Evolutionary conservation across 129 eudicot genomes (phyloP).

Genomic region (Solidago caesia): DNA sequence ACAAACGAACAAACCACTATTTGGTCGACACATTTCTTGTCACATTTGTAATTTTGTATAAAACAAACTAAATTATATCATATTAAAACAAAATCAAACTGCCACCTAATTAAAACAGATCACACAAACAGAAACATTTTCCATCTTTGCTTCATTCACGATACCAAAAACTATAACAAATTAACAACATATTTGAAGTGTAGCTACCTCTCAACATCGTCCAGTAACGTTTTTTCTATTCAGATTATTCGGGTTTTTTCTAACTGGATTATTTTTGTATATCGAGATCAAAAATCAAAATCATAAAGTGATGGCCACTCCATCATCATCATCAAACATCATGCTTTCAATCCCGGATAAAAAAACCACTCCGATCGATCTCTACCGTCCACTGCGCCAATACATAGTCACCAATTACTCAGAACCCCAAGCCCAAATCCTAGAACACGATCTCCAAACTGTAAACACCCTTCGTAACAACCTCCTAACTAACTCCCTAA

Average conservation of each 20-base stretch:
- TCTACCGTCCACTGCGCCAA: conserved; percentile 81
- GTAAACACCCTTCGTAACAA: conserved; percentile 41
- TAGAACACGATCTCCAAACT: conserved; percentile 82
- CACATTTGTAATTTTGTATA: no score
- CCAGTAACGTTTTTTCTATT: no score
- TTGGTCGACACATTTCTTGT: no score
- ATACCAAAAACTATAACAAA: no score
- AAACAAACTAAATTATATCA: no score
- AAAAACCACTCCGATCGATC: conserved; percentile 57
- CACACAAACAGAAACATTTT: no score
- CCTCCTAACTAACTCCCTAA: conserved; percentile 44
- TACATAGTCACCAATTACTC: conserved; percentile 70
- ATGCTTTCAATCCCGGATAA: conserved; percentile 82
- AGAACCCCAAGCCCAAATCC: conserved; percentile 78
- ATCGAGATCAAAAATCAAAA: neutral
- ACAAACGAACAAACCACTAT: no score
- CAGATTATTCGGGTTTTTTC: neutral
- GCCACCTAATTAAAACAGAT: no score
- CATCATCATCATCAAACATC: conserved; percentile 48
- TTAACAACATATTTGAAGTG: neutral
- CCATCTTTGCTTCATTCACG: no score
- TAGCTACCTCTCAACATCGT: neutral
- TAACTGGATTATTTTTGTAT: neutral
- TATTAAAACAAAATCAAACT: no score
- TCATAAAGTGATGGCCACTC: conserved; percentile 44